Conservation (phyloP, 768 basidiomycete genomes). For the Tylopilus sp. region DNA sequence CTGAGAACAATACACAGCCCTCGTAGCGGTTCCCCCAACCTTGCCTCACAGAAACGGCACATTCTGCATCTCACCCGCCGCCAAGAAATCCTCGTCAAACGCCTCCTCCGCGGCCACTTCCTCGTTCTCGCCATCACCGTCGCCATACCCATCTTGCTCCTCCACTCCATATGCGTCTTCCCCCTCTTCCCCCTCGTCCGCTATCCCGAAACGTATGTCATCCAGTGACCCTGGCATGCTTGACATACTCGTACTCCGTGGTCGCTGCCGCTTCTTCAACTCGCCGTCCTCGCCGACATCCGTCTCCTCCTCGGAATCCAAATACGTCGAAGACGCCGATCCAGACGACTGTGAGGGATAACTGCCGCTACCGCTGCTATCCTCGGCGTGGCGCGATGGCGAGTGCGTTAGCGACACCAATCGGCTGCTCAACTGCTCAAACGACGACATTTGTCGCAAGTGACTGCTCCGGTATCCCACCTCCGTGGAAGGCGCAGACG, state of each 20-base stretch:
- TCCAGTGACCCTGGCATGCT: conserved; percentile 88
- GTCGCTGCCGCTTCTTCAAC: conserved; percentile 37
- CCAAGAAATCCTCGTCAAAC: conserved; percentile 77
- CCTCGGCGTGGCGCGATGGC: conserved; percentile 27
- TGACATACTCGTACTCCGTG: conserved; percentile 61
- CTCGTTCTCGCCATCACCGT: conserved; percentile 44
- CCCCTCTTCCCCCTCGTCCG: conserved; percentile 39
- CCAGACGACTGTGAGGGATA: conserved; percentile 53
- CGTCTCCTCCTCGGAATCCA: conserved; percentile 48
- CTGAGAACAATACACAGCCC: too few relatives aligned
- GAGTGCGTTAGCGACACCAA: conserved; percentile 47
- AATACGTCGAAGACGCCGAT: conserved; percentile 46
- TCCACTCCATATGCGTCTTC: conserved; percentile 46
- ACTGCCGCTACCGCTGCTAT: conserved; percentile 38
- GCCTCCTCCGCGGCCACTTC: conserved; percentile 68
- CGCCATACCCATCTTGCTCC: conserved; percentile 27
- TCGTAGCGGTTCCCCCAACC: not conserved
- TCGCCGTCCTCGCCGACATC: conserved; percentile 37
- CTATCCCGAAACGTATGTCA: conserved; percentile 53
- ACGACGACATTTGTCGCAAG: conserved; percentile 70
- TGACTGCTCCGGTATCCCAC: conserved; percentile 37
- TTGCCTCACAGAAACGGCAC: conserved; percentile 55
- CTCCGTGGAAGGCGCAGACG: conserved; percentile 28
- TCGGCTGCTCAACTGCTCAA: conserved; percentile 65
- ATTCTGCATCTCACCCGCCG: conserved; percentile 80